Evolutionary conservation across 1,284 basidiomycete species (phyloP).

Genomic region (Hemileia vastatrix): DNA sequence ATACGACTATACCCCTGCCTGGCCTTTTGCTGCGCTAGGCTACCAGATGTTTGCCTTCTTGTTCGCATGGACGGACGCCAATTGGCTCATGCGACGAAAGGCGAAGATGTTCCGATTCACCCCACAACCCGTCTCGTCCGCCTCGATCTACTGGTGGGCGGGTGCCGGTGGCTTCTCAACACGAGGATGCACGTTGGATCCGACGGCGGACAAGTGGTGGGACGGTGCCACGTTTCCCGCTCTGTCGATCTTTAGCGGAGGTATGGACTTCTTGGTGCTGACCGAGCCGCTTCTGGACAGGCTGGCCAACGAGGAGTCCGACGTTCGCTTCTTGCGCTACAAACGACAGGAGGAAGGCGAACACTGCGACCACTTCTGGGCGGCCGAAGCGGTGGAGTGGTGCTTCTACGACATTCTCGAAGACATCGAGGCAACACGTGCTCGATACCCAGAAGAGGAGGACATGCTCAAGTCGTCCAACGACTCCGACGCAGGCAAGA

Average conservation of each 20-base stretch:
- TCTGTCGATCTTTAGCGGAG: conserved; percentile 35
- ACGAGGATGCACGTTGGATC: conserved; percentile 35
- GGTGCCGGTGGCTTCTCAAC: conserved; percentile 38
- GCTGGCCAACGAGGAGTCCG: conserved; percentile 31
- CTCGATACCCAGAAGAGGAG: conserved; percentile 37
- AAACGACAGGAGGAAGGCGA: too few relatives aligned
- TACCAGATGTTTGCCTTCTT: conserved; percentile 42
- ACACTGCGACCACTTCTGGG: conserved; percentile 53
- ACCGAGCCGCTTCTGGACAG: conserved; percentile 38
- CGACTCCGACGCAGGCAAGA: too few relatives aligned
- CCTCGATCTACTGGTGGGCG: conserved; percentile 20
- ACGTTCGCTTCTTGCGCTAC: too few relatives aligned
- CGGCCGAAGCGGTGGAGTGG: conserved; percentile 56
- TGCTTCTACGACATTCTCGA: conserved; percentile 47
- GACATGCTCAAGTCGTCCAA: too few relatives aligned
- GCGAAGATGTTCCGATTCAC: conserved; percentile 45
- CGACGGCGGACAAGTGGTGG: conserved; percentile 29
- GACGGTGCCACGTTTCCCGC: conserved; percentile 35
- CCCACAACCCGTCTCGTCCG: conserved; percentile 38
- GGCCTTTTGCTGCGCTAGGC: conserved; percentile 39
- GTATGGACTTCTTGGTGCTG: conserved; percentile 39
- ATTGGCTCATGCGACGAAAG: conserved; percentile 35
- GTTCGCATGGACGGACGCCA: conserved; percentile 44
- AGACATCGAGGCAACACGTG: conserved; percentile 43
- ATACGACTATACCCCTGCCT: too few relatives aligned